Base-by-base conservation (phyloP, 2,329 filamentous ascomycete genomes). In the Aquanectria penicillioides region DNA sequence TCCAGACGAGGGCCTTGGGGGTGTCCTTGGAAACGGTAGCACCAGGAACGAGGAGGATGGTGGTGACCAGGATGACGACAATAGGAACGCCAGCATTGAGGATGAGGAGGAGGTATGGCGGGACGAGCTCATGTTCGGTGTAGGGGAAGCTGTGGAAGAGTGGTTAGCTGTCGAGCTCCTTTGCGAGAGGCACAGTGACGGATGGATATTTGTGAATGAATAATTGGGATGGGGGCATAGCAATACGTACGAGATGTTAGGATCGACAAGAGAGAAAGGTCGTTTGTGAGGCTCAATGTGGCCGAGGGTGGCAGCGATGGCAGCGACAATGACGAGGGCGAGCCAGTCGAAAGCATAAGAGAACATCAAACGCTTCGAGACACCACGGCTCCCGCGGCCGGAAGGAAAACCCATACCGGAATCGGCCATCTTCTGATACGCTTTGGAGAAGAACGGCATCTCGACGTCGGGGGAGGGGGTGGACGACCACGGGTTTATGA, bases 291-390 rank as follows among this genome's bases (percentile, higher is more conserved):
- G 90, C 15, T 82, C 78, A 50, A 89, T 78, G 46, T 75, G 79
- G 49, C 84, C 84, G 67, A 92, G 83, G n/a, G 81, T 82, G 48
- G 77, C 83, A 53, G 84, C 88, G 22, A 88, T 78, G 13, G 79
- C 83, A 22, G 82, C 86, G 28, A 87, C 82, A 43, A 74, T 80
- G 40, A 90, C 75, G 61, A 91, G 85, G 43, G 91, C 77, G 17
- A 91, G 73, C 91, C 91, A 94, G 77, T 94, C 91, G 57, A 92
- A 76, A 48, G 89, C 75, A 72, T 94, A 94, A 18, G 89, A 90
- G n/a, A 86, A 69, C 41, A 91, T 61, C 36, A 80, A 68, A 20
- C 72, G 67, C 10, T 74, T 50, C 3, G 75, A 73, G 61, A 76
- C 67, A 61, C 62, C 57, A 46, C 64, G 28, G 17, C n/a, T 28